Evolutionary conservation across 2,329 filamentous ascomycete species (phyloP), one percentile per base, ranked within the genome.

Genomic region (Scorias spongiosa): DNA sequence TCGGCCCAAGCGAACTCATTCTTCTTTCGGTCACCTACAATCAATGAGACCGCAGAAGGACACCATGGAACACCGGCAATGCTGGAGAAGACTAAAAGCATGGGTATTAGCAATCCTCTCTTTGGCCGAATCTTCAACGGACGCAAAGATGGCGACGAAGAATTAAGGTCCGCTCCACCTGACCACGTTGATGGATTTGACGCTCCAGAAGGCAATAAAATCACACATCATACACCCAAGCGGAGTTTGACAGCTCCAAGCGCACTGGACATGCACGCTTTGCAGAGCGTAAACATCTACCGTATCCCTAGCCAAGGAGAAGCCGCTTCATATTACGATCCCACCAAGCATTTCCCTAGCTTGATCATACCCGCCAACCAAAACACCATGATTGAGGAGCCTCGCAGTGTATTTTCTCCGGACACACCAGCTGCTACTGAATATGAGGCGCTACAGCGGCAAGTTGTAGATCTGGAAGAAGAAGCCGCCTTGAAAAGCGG

Each of bases 311-410:
- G 53, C 29, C 51, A 54, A n/a, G 58, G 58, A n/a, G 50, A 51
- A 32, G 58, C 58, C 9, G 56, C 55, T 2, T 49, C 51, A 28
- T 61, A 60, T 43, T 61, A 59, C 41, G 51, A 60, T 45, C 39
- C 46, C 8, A 51, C 42, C n/a, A 41, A 42, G 20, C 50, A 47
- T 28, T 54, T 54, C 29, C 48, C 50, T 11, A 52, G 48, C 38
- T 29, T 51, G 15, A 44, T 48, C 10, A 15, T 52, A 36, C 32
- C 32, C 15, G 32, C 32, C 15, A 12, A 15, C 32, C 20, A 26
- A 26, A 36, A 9, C 15, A 15, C 5, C 32, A 12, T 36, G 11
- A 3, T 5, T 15, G 11, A 12, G 12, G 32, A 36, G 32, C 32
- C 32, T 12, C 32, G 32, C 3, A 36, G 32, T 9, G 9, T 36